A percentile compares a stretch with the other conserved stretches of the same genome.
Conservation (phyloP, 768 basidiomycete species). For the Mycena sanguinolenta region DNA sequence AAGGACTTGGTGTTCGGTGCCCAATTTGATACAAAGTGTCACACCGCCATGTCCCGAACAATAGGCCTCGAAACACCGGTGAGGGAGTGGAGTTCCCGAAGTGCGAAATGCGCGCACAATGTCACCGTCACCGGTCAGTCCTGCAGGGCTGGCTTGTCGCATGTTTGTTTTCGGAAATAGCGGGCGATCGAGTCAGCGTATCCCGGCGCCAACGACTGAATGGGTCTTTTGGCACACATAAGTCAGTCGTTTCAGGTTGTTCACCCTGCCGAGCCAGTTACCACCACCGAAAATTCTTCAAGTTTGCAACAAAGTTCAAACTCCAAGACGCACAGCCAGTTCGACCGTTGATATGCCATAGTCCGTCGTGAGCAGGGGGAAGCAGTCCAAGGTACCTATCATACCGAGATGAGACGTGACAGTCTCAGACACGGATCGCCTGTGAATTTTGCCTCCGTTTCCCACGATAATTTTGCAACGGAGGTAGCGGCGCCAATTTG, state of each 20-base stretch:
- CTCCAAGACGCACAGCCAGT: constrained; percentile 17
- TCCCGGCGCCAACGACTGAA: constrained; percentile 21
- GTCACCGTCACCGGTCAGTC: constrained; percentile 23
- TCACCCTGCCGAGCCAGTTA: constrained; percentile 11
- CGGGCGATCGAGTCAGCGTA: constrained; percentile 7
- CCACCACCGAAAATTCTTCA: not conserved
- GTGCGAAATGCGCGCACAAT: constrained; percentile 32
- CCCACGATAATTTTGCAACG: constrained; percentile 26
- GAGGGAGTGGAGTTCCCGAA: not conserved
- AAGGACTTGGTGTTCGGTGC: constrained; percentile 7
- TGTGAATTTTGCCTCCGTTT: constrained; percentile 30
- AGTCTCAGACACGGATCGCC: constrained; percentile 1
- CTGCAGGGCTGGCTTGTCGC: constrained; percentile 27
- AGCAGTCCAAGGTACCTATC: constrained; percentile 26
- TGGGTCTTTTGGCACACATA: constrained; percentile 21
- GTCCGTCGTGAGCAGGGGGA: not conserved
- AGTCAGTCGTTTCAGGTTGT: constrained; percentile 27
- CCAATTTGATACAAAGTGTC: constrained; percentile 33
- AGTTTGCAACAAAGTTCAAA: constrained; percentile 5
- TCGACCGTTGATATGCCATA: constrained; percentile 15
- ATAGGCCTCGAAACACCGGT: not conserved
- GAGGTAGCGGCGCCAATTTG: constrained; percentile 1
- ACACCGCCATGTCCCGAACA: constrained; percentile 21
- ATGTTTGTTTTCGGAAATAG: constrained; percentile 9
- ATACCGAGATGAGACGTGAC: constrained; percentile 12